Conservation (phyloP, 2,329 filamentous ascomycete species). For the Xylaria sp. region DNA sequence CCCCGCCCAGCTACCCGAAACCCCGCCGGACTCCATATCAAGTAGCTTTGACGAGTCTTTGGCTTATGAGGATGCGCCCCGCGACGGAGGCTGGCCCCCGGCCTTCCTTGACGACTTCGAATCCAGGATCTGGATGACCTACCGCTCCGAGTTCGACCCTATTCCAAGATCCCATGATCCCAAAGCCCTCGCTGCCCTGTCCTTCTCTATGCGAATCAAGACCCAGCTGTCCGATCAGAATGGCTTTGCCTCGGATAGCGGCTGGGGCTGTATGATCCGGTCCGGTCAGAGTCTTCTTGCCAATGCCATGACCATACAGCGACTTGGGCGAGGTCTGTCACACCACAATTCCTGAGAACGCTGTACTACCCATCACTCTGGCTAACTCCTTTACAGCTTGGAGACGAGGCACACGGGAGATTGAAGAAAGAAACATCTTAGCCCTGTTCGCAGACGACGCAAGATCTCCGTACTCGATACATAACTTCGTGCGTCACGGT, state of each 20-base stretch:
- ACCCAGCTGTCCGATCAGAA: slow-evolving; percentile 80
- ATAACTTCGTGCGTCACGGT: slow-evolving; percentile 91
- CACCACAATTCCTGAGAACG: not conserved
- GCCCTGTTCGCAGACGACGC: slow-evolving; percentile 89
- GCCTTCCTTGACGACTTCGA: slow-evolving; percentile 93
- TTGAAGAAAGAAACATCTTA: slow-evolving; percentile 76
- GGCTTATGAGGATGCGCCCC: slow-evolving; percentile 57
- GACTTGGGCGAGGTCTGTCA: slow-evolving; percentile 78
- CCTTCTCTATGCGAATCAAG: slow-evolving; percentile 84
- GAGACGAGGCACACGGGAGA: slow-evolving; percentile 69
- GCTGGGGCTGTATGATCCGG: slow-evolving; percentile 99
- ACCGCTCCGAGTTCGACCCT: slow-evolving; percentile 83
- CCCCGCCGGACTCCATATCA: slow-evolving; percentile 59
- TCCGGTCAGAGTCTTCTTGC: slow-evolving; percentile 94
- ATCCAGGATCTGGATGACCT: slow-evolving; percentile 95
- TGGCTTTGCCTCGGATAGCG: slow-evolving; percentile 91
- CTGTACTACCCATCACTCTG: slow-evolving; percentile 11
- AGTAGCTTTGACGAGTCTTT: slow-evolving; percentile 64
- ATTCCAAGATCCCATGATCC: slow-evolving; percentile 84
- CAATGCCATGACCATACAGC: slow-evolving; percentile 79
- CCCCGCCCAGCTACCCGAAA: slow-evolving; percentile 53
- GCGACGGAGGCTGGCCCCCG: slow-evolving; percentile 77
- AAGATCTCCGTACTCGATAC: slow-evolving; percentile 89
- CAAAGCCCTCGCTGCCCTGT: slow-evolving; percentile 76
- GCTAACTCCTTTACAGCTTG: slow-evolving; percentile 66